Percentiles rank a stretch among this genome's conserved stretches.
Conservation (phyloP, 148 eudicot genomes). For the Vaccinium macrocarpon region DNA sequence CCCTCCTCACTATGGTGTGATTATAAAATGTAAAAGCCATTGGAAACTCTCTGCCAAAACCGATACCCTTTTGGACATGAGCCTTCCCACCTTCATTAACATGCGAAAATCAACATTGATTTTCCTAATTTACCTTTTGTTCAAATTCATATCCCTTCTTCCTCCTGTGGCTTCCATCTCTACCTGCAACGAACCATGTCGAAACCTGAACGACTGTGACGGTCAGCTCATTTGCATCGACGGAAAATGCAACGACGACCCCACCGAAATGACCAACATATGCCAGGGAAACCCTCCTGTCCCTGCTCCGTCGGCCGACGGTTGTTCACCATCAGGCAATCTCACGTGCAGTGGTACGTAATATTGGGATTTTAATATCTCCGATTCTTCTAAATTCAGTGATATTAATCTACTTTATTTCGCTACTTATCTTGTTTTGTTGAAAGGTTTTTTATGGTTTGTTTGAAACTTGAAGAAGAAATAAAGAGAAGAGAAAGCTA, state of each 20-base stretch:
- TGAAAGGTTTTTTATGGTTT: too few species aligned
- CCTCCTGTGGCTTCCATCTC: conserved; percentile 16
- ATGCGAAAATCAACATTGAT: not conserved
- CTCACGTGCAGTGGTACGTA: not conserved
- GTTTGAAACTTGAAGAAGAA: too few species aligned
- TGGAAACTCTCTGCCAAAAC: not conserved
- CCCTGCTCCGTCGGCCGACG: not conserved
- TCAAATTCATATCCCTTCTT: not conserved
- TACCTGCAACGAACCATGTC: conserved; percentile 25
- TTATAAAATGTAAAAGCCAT: not conserved
- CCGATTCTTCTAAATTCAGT: too few species aligned
- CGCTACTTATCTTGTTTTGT: too few species aligned
- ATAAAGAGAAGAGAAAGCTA: too few species aligned
- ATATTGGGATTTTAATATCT: too few species aligned
- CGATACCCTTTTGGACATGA: not conserved
- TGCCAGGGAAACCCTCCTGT: conserved; percentile 5
- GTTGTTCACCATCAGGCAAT: not conserved
- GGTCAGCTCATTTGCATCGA: conserved; percentile 27
- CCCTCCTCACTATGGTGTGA: too few species aligned
- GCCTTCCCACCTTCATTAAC: not conserved
- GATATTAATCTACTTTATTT: too few species aligned
- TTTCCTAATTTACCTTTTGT: not conserved
- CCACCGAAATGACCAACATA: conserved; percentile 15
- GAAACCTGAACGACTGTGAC: conserved; percentile 20
- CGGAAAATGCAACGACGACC: conserved; percentile 29